A percentile compares a stretch with the other conserved stretches of the same genome.
These are phyloP conservation scores for Penicillium coffeae DNA, from an alignment of 495 filamentous ascomycete species.

Conservation along the genomic window DNA sequence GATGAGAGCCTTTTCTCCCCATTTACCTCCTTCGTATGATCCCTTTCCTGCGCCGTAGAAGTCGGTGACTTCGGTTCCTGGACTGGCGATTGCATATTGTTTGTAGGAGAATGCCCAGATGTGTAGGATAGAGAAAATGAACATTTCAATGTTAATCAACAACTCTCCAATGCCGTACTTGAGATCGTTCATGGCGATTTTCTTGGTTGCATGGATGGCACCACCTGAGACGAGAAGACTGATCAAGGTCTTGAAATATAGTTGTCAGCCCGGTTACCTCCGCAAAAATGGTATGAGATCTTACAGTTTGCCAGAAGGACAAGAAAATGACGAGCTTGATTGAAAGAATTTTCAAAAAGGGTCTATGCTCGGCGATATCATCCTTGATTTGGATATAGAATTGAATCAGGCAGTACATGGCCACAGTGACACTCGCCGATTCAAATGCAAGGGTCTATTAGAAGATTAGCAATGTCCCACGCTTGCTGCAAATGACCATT, in stretches of 20 bases:
- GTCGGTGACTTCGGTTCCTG: slow-evolving; percentile 41
- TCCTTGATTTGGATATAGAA: slow-evolving; percentile 76
- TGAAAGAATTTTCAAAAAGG: slow-evolving; percentile 79
- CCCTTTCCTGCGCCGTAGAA: slow-evolving; percentile 46
- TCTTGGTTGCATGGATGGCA: slow-evolving; percentile 56
- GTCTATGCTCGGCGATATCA: slow-evolving; percentile 64
- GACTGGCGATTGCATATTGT: slow-evolving; percentile 50
- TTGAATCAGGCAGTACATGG: slow-evolving; percentile 90
- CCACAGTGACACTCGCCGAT: slow-evolving; percentile 69
- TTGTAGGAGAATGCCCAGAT: slow-evolving; percentile 79
- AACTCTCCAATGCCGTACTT: slow-evolving; percentile 77
- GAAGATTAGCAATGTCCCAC: neutral
- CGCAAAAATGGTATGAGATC: slow-evolving; percentile 6
- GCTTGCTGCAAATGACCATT: slow-evolving; percentile 53
- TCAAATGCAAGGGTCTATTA: slow-evolving; percentile 64
- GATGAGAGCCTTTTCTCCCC: slow-evolving; percentile 58
- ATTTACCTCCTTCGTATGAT: slow-evolving; percentile 57
- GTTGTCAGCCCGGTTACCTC: neutral
- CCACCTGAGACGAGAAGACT: slow-evolving; percentile 62
- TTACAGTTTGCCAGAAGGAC: slow-evolving; percentile 82
- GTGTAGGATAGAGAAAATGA: slow-evolving; percentile 73
- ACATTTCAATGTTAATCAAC: slow-evolving; percentile 85
- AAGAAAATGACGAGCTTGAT: slow-evolving; percentile 96
- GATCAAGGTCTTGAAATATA: slow-evolving; percentile 52
- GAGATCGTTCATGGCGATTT: slow-evolving; percentile 67